These are phyloP conservation scores for Juglanconis sp. DNA, from an alignment of 2,329 filamentous ascomycete genomes.

Conservation along the genomic window DNA sequence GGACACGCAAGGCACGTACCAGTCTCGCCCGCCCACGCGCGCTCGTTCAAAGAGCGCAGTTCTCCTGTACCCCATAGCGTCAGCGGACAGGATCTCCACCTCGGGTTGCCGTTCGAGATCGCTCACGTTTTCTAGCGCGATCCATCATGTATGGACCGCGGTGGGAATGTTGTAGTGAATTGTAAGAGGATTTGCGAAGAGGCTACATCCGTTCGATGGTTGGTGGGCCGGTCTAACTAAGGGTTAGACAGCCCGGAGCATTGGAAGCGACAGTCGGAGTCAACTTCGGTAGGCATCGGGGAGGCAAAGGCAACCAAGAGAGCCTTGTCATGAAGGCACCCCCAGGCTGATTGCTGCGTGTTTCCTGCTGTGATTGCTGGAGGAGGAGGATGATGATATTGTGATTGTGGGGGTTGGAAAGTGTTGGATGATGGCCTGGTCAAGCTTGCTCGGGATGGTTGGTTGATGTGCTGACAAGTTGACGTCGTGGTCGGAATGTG, in stretches of 20 bases:
- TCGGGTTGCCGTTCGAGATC: no score
- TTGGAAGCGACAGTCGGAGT: slow-evolving; percentile 38
- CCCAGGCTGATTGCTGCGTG: slow-evolving; percentile 13
- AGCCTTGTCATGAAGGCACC: slow-evolving; percentile 20
- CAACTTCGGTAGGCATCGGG: slow-evolving; percentile 44
- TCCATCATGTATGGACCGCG: slow-evolving; percentile 52
- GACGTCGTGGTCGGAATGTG: not conserved
- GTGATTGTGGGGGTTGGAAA: not conserved
- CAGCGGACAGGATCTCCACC: slow-evolving; percentile 14
- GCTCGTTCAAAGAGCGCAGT: slow-evolving; percentile 81
- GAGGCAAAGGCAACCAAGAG: slow-evolving; percentile 22
- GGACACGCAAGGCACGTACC: slow-evolving; percentile 48
- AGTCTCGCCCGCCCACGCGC: slow-evolving; percentile 84
- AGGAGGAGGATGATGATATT: not conserved
- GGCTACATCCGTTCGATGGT: slow-evolving; percentile 43
- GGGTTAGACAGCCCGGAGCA: slow-evolving; percentile 39
- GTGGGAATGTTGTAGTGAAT: slow-evolving; percentile 28
- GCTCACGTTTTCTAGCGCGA: slow-evolving; percentile 61
- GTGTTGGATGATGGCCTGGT: not conserved
- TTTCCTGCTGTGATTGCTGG: not conserved
- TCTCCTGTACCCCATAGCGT: slow-evolving; percentile 59
- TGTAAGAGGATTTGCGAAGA: slow-evolving; percentile 23
- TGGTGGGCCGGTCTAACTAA: slow-evolving; percentile 35
- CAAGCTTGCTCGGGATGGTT: not conserved
- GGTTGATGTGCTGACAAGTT: not conserved